A percentile compares a stretch with the other conserved stretches of the same genome.
phyloP scores from a whole-genome alignment of 1,284 basidiomycete genomes.

The Ceratorhiza oryzae-sativae region DNA sequence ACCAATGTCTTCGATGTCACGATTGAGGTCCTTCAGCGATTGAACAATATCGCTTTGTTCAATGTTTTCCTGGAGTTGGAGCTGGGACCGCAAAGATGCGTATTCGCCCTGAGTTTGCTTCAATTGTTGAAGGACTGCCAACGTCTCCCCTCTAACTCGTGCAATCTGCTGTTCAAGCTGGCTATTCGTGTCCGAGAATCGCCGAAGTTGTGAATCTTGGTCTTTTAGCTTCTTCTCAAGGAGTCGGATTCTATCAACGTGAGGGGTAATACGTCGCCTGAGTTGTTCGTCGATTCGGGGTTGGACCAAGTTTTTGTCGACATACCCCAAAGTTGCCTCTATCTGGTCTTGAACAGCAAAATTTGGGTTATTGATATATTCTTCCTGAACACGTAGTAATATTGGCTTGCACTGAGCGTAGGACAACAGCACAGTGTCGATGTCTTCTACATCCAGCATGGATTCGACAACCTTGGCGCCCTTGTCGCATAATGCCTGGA shows the following conservation, averaged over 20 bases:
- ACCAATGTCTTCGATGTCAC: constrained; percentile 23
- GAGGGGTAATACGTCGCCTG: too few relatives aligned
- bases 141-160: background rate
- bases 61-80: constrained; percentile 35
- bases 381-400: constrained; percentile 13
- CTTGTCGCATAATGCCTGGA: background rate
- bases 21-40: constrained; percentile 21
- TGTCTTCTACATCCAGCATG: background rate
- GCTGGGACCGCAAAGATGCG: constrained; percentile 19
- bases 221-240: background rate
- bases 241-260: too few relatives aligned
- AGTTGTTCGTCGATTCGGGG: too few relatives aligned
- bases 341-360: background rate
- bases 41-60: constrained; percentile 31
- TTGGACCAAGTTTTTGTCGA: background rate
- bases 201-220: background rate
- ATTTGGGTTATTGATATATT: background rate
- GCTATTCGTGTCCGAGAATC: background rate
- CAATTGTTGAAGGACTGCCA: background rate
- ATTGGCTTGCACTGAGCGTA: background rate
- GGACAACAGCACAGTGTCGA: background rate
- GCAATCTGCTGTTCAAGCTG: background rate
- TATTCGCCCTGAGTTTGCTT: constrained; percentile 15
- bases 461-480: background rate
- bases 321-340: background rate